phyloP scores from a whole-genome alignment of 2,329 filamentous ascomycete species.

The Colletotrichum euphorbiae region DNA sequence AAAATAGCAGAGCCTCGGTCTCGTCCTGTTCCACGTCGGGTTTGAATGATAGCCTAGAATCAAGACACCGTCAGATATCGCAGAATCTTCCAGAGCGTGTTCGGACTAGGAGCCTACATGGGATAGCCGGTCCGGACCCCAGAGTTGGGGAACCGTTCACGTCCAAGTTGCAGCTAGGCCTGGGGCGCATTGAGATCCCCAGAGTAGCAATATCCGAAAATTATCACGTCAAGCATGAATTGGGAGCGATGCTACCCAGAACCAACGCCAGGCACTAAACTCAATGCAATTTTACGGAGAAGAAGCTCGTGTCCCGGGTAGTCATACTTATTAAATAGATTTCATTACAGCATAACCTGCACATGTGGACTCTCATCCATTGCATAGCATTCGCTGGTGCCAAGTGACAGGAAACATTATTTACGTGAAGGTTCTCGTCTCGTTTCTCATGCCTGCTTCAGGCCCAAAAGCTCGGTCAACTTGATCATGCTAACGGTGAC shows the following conservation, averaged over 20 bases:
- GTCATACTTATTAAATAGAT: neutral
- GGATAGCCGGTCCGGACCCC: too few species aligned
- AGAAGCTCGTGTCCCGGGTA: neutral
- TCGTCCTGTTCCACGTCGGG: neutral
- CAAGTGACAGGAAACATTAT: neutral
- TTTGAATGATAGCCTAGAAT: neutral
- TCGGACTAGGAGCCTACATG: neutral
- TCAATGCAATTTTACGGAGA: neutral
- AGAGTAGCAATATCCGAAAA: neutral
- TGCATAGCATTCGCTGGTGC: rapidly evolving
- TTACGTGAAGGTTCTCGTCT: neutral
- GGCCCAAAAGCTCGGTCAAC: conserved; percentile 42
- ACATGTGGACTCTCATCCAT: neutral
- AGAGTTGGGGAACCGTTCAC: neutral
- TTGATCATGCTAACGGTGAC: conserved; percentile 52
- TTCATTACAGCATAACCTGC: conserved; percentile 5
- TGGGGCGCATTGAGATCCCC: neutral
- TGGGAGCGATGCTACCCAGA: too few species aligned
- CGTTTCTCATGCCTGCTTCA: conserved; percentile 27
- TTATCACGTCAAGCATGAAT: neutral
- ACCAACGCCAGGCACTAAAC: neutral
- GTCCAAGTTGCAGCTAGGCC: neutral
- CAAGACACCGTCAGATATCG: too few species aligned
- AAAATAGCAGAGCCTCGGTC: neutral
- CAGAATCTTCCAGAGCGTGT: neutral